phyloP scores from a whole-genome alignment of 805 yeast genomes.

The Saccharomycodes ludwigii region DNA sequence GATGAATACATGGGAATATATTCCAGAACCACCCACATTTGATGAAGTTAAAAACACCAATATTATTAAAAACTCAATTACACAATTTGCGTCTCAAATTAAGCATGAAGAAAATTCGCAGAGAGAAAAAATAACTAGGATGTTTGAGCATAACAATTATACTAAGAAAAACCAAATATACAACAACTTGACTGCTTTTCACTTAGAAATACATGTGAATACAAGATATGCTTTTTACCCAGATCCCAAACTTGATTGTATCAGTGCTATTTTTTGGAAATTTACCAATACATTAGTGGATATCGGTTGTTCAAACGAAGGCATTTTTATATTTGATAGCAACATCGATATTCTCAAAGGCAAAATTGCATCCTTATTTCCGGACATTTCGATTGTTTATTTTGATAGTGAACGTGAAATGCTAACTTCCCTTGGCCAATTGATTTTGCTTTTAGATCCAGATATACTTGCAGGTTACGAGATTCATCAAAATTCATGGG shows the following conservation, averaged over 20 bases:
- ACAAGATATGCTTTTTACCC: constrained; percentile 42
- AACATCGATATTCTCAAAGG: too few species aligned
- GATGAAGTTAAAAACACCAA: constrained; percentile 18
- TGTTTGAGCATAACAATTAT: constrained; percentile 7
- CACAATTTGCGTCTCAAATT: too few species aligned
- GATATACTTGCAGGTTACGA: constrained; percentile 85
- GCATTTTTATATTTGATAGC: constrained; percentile 25
- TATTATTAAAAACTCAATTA: too few species aligned
- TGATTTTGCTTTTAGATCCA: constrained; percentile 63
- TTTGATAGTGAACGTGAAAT: constrained; percentile 46
- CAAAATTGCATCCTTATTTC: too few species aligned
- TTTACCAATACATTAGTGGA: constrained; percentile 29
- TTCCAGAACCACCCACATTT: constrained; percentile 35
- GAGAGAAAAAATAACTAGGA: constrained; percentile 8
- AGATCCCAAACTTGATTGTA: constrained; percentile 50
- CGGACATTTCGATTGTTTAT: too few species aligned
- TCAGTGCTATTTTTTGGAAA: constrained; percentile 52
- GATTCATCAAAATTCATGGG: constrained; percentile 76
- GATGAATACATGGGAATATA: constrained; percentile 32
- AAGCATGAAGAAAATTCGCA: too few species aligned
- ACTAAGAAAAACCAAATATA: constrained; percentile 27
- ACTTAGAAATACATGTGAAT: constrained; percentile 56
- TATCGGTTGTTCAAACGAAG: constrained; percentile 25
- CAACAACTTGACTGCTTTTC: constrained; percentile 41
- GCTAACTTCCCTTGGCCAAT: constrained; percentile 39